Base-by-base conservation (phyloP, 352 stramenopile species). In the Phytopythium oedochilum region DNA sequence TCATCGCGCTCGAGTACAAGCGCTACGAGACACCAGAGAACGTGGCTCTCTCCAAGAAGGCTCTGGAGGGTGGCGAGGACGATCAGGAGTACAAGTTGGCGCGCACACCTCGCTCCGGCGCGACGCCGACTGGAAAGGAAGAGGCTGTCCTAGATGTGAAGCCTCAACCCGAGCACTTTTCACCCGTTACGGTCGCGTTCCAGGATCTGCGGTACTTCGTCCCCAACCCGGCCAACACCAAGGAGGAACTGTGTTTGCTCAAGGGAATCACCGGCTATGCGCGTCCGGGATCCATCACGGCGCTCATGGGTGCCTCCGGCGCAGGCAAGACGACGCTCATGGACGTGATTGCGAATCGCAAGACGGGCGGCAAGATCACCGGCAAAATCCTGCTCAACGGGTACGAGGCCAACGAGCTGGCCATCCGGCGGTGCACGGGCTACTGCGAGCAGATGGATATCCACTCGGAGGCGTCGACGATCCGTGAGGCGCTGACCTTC, bases 301-400 rank as follows among this genome's bases (percentile, higher is more conserved):
- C 71, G 7, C 54, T 84, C 25, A 78, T 80, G 62, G 73, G 73
- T 4, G 64, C 66, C 1, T 61, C 60, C 1, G 76, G 78, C 31
- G 73, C 55, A 22, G 55, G 55, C 17, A 61, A 61, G 32, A 61
- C 55, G 34, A 60, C 54, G 4, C 17, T 60, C 70, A 84, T 96
- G 59, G 88, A 98, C 71, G 88, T 97, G 3, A 86, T 98, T 40
- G 83, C 89, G 9, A 63, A 91, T n/a, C 71, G 90, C 44, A 97
- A 97, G 64, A 87, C 70, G 17, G 74, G 71, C 20, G 90, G 89
- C 28, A 71, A 42, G 15, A 78, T 96, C 53, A 69, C 59, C 28
- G 88, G 89, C 29, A 57, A 88, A 11, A 74, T 97, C 54, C 59
- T 71, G n/a, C 48, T 97, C 18, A 97, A 97, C 66, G 89, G 91